Evolutionary conservation across 2,329 filamentous ascomycete genomes (phyloP), one percentile per base, ranked within the genome.

Genomic region (Scortechinia acanthostroma): DNA sequence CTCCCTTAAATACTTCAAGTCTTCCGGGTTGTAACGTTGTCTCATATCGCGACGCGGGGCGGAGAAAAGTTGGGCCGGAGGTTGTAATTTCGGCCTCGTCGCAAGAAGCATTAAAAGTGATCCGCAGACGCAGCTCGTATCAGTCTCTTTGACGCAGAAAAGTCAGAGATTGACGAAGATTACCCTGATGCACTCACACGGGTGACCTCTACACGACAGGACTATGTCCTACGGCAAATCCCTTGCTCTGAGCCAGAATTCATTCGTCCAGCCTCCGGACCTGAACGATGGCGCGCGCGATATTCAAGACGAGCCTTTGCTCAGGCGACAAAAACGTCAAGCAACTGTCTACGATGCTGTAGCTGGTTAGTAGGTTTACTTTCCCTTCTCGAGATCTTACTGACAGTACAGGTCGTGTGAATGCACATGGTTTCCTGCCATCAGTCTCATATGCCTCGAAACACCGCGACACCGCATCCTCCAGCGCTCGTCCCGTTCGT

Each of bases 311-410:
- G 47, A 45, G 13, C 28, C n/a, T n/a, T 30, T 23, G 19, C 21
- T 44, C 30, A 51, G 40, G 28, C 50, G 48, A 33, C 48, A 47
- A 17, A 61, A 56, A 48, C 66, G 68, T 22, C 53, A 55, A 46
- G 62, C 66, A 4, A 77, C 65, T 23, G 52, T 82, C 14, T 82
- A 76, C 51, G 77, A 82, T 67, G 75, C 73, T 30, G 70, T 80
- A 43, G 75, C 76, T 49, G 74, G 74, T 75, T 53, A 47, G 53
- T 46, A 19, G 6, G 14, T 10, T 19, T 20, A 42, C 33, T 22
- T 16, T 28, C 22, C 16, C n/a, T 19, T 43, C 16, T 43, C 4
- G 22, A 5, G 10, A 23, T n/a, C 2, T 15, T 30, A 15, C 17
- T 45, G 42, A 5, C 13, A 43, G 23, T 28, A 25, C 43, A 22